Conservation (phyloP, 2,329 filamentous ascomycete genomes). For the Aspergillus sojae region DNA sequence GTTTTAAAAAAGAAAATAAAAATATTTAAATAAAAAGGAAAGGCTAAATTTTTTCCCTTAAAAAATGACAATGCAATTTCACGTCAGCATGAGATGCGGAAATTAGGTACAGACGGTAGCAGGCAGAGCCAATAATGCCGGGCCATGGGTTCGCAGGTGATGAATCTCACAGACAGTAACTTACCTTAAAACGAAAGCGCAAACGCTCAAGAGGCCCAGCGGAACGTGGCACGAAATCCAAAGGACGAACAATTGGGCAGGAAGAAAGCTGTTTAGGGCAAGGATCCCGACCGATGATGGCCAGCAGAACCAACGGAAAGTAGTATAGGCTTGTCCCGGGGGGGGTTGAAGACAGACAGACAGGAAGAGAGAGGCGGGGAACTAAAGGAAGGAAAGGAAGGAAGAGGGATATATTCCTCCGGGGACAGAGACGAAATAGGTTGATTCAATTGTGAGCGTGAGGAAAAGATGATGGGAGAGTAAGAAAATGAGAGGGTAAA, state of each 20-base stretch:
- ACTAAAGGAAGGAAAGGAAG: conserved; percentile 5
- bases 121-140: conserved; percentile 10
- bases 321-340: conserved; percentile 12
- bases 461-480: not conserved
- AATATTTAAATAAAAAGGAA: conserved; percentile 5
- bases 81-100: conserved; percentile 11
- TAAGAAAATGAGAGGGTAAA: conserved; percentile 1
- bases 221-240: conserved; percentile 27
- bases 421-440: not conserved
- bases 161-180: conserved; percentile 17
- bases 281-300: conserved; percentile 20
- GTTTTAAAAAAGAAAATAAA: conserved; percentile 4
- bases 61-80: conserved; percentile 1
- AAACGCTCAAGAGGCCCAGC: conserved; percentile 22
- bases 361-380: not conserved
- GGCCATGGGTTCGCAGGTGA: conserved; percentile 15
- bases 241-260: conserved; percentile 26
- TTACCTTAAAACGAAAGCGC: conserved; percentile 22
- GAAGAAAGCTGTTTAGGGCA: conserved; percentile 20
- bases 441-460: not conserved
- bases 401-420: not conserved
- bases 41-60: not conserved
- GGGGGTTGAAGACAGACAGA: conserved; percentile 5
- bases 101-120: conserved; percentile 12
- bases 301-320: conserved; percentile 14